phyloP scores from a whole-genome alignment of 805 yeast genomes.

The Suhomyces canberraensis region DNA sequence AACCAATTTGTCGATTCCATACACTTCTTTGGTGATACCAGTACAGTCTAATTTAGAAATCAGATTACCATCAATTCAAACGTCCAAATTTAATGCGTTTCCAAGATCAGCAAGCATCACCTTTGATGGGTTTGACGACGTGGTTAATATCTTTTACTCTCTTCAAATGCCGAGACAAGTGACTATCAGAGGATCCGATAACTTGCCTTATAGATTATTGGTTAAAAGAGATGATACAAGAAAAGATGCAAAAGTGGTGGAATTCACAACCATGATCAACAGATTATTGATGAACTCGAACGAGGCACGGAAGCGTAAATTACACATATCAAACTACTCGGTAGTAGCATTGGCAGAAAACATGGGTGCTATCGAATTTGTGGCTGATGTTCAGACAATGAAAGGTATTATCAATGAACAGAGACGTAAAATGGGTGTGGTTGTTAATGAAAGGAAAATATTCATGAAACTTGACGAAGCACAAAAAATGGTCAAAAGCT shows the following conservation, averaged over 20 bases:
- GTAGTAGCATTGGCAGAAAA: slow-evolving; percentile 85
- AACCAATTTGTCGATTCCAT: slow-evolving; percentile 25
- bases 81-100: slow-evolving; percentile 43
- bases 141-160: slow-evolving; percentile 70
- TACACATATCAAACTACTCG: slow-evolving; percentile 76
- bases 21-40: slow-evolving; percentile 64
- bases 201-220: slow-evolving; percentile 66
- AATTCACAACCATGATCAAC: slow-evolving; percentile 84
- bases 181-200: slow-evolving; percentile 74
- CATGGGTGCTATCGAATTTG: slow-evolving; percentile 90
- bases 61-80: slow-evolving; percentile 52
- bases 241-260: slow-evolving; percentile 92
- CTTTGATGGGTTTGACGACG: slow-evolving; percentile 60
- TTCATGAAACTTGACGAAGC: slow-evolving; percentile 23
- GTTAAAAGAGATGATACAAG: slow-evolving; percentile 91
- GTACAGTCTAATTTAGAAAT: slow-evolving; percentile 67
- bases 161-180: slow-evolving; percentile 85
- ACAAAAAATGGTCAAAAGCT: slow-evolving; percentile 18
- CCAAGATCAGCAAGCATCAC: slow-evolving; percentile 44
- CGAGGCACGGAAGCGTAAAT: slow-evolving; percentile 69
- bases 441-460: slow-evolving; percentile 21
- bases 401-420: slow-evolving; percentile 46
- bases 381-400: slow-evolving; percentile 69
- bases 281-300: slow-evolving; percentile 61
- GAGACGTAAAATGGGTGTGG: slow-evolving; percentile 19